Conservation (phyloP, 1,284 basidiomycete genomes). For the Ustilago shanxiensis region DNA sequence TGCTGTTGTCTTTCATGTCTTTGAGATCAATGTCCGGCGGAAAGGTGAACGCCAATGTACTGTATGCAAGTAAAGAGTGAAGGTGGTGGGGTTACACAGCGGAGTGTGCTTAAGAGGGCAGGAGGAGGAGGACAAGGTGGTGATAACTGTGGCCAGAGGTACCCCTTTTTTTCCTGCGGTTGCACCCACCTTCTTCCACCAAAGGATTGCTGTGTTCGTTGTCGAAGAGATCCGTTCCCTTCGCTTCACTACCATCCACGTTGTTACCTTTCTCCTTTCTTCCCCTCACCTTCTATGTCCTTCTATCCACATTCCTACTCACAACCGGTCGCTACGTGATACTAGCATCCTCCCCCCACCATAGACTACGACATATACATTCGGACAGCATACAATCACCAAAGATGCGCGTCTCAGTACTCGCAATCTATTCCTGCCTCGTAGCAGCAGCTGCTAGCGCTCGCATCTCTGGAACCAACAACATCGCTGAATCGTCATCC, state of each 20-base stretch:
- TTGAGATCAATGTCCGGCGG: neutral
- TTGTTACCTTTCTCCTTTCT: neutral
- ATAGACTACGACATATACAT: neutral
- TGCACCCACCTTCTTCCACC: neutral
- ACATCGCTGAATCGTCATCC: constrained; percentile 7
- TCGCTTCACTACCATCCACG: neutral
- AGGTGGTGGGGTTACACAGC: constrained; percentile 1
- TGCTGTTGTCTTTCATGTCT: neutral
- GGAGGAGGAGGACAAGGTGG: neutral
- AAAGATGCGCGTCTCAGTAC: constrained; percentile 20
- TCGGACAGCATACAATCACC: neutral
- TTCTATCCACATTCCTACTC: neutral
- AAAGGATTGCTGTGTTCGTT: neutral
- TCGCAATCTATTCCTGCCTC: constrained; percentile 24
- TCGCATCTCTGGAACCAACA: constrained; percentile 11
- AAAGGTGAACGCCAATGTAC: neutral
- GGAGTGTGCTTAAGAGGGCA: neutral
- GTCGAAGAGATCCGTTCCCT: neutral
- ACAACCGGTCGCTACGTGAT: neutral
- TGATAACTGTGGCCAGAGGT: neutral
- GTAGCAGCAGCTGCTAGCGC: constrained; percentile 23
- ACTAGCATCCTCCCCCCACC: neutral
- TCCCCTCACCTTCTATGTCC: neutral
- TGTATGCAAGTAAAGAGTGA: neutral
- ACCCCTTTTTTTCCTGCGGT: neutral